Percentiles rank a stretch among this genome's conserved stretches.
Evolutionary conservation across 805 yeast species (phyloP).

Genomic region (Yarrowia yakushimensis): DNA sequence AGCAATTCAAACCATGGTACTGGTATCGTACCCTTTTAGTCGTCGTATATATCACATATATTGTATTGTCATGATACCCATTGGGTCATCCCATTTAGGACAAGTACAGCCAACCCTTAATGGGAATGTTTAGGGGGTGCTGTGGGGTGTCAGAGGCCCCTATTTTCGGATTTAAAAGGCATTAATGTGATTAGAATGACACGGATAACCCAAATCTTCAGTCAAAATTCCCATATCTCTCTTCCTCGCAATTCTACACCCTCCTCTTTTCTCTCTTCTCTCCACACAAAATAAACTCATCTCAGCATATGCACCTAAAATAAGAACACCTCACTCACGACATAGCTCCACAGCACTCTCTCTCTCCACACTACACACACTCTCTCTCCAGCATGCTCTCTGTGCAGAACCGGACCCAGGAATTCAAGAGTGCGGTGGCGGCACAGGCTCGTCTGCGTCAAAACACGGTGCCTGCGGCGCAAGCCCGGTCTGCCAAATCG

Average conservation of each 20-base stretch:
- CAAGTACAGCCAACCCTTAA: not conserved
- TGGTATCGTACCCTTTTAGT: no score
- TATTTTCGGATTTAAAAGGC: no score
- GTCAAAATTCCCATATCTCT: no score
- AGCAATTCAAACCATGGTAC: no score
- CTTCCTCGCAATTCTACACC: not conserved
- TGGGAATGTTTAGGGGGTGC: no score
- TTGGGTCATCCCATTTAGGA: not conserved
- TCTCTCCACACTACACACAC: not conserved
- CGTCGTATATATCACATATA: no score
- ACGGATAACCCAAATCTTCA: no score
- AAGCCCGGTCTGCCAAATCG: slow-evolving; percentile 40
- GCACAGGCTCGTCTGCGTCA: slow-evolving; percentile 63
- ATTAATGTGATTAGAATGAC: no score
- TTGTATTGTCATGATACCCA: no score
- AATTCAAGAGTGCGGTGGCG: slow-evolving; percentile 86
- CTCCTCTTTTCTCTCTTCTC: not conserved
- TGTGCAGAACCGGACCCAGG: slow-evolving; percentile 81
- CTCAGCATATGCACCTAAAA: not conserved
- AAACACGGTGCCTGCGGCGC: slow-evolving; percentile 34
- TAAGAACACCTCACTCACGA: not conserved
- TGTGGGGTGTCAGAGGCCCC: no score
- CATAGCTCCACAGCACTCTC: no score
- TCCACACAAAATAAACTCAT: not conserved
- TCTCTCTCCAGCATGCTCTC: slow-evolving; percentile 6